Evolutionary conservation across 164 flowering plant genomes (phyloP), one percentile per base, ranked within the genome.

Genomic region (Aristolochia contorta): DNA sequence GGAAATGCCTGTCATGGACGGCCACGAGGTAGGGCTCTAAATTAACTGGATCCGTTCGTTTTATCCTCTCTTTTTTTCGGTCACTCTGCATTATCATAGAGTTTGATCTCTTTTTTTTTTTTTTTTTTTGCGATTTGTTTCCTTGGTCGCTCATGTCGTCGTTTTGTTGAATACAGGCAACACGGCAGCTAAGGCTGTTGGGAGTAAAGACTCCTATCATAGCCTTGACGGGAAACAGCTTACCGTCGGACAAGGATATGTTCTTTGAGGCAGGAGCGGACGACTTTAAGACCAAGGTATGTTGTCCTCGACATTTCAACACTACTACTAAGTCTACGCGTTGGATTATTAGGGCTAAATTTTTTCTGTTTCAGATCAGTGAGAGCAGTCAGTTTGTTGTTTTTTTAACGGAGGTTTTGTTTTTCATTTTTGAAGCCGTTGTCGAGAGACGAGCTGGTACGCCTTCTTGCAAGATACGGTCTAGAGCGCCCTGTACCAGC

Each of bases 1-100:
- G 61, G 65, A 62, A 54, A 62, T 62, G 65, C 65, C 65, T 16
- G 65, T 62, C 7, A 62, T 62, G 65, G 65, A 62, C 27, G 65
- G 65, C 50, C 65, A 62, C 9, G 65, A 62, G 65, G 65, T 62
- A 43, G 18, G 23, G n/a, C n/a, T n/a, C 60, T 16, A 21, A 58
- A 41, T 54, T 54, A n/a, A 6, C 53, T 16, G 53, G 7, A 18
- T 18, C 6, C 7, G 7, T 49, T 49, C 15, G 16, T 54, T 22
- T 54, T 54, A 3, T 22, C n/a, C 56, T 22, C n/a, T 22, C 22
- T 14, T 22, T 1, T 21, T 22, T 5, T 57, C 15, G 10, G 47
- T 30, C 6, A 2, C 6, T 30, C 24, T 15, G 14, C 46, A 5
- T 57, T 57, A n/a, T n/a, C n/a, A n/a, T n/a, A 16, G 32, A 32